These are phyloP conservation scores for Neurospora sp. DNA, from an alignment of 495 filamentous ascomycete genomes.

Conservation along the genomic window DNA sequence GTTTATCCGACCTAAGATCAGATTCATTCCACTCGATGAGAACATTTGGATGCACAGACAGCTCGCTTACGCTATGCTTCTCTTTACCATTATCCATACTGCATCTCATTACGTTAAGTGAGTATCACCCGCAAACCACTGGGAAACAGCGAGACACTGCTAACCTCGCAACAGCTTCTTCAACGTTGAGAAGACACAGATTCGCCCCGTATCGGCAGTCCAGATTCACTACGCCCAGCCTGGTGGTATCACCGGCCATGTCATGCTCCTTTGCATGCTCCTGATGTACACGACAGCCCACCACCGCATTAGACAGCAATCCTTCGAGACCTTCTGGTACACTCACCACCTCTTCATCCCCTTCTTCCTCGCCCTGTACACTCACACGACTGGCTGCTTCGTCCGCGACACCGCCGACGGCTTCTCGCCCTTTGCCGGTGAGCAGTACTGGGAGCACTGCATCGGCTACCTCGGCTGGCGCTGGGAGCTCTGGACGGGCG, in stretches of 20 bases:
- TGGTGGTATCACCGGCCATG: slow-evolving; percentile 89
- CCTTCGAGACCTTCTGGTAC: slow-evolving; percentile 98
- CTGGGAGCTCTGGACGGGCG: slow-evolving; percentile 88
- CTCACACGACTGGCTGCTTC: slow-evolving; percentile 93
- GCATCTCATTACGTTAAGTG: slow-evolving; percentile 91
- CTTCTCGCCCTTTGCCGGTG: slow-evolving; percentile 74
- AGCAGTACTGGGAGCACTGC: slow-evolving; percentile 82
- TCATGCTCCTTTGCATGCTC: slow-evolving; percentile 98
- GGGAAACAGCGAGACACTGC: slow-evolving; percentile 4
- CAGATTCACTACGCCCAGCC: slow-evolving; percentile 86
- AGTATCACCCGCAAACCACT: slow-evolving; percentile 19
- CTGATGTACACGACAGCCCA: slow-evolving; percentile 97
- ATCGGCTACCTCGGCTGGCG: slow-evolving; percentile 95
- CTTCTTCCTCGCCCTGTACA: slow-evolving; percentile 88
- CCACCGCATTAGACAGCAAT: slow-evolving; percentile 86
- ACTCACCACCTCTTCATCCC: slow-evolving; percentile 96
- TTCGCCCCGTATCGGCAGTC: slow-evolving; percentile 72
- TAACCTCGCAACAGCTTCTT: slow-evolving; percentile 58
- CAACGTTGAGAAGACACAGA: slow-evolving; percentile 80
- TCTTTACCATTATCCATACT: slow-evolving; percentile 73
- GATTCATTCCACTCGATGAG: slow-evolving; percentile 86
- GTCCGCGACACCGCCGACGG: slow-evolving; percentile 64
- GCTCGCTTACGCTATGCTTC: slow-evolving; percentile 76
- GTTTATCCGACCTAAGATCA: slow-evolving; percentile 74
- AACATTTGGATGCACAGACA: slow-evolving; percentile 96